Base-by-base conservation (phyloP, 2,329 filamentous ascomycete species). In the Xylaria sp. region DNA sequence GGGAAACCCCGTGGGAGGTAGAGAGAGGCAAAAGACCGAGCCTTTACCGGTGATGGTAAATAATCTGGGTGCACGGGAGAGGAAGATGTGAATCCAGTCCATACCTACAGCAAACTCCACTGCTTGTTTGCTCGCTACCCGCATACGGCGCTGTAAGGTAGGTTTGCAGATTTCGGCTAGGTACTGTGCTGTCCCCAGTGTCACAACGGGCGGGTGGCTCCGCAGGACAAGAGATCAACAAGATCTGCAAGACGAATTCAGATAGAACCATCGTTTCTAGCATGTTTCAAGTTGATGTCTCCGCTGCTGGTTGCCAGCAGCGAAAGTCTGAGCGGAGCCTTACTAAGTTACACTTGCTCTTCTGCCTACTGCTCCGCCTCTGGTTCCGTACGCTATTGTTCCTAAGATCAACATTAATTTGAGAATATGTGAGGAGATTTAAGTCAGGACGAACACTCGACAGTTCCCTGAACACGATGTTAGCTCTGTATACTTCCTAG, bases 241-340 rank as follows among this genome's bases (percentile, higher is more conserved):
- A 66, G 66, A 69, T 69, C 66, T 66, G 28, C 66, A 57, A 63
- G 66, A 46, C 63, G n/a, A 57, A 62, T 55, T 44, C 56, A 61
- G 56, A 61, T 37, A 60, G 60, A 57, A 37, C 34, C 34, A 18
- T 58, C 37, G 66, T 69, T 69, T 69, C 66, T 66, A 54, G 44
- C 23, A 58, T 39, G 66, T 69, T 69, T 69, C 66, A 69, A 58
- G 44, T 69, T 69, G 51, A 69, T 46, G 62, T 48, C 50, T 60
- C 31, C 52, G 48, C 59, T 41, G 15, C 48, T 54, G 54, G 55
- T 50, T 46, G 23, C 51, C 57, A 58, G 51, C 60, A 55, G 66
- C 31, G 46, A 48, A 20, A 18, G 20, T 13, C n/a, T 5, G 3
- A 25, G 46, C 20, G 20, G 61, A 52, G n/a, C 56, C 31, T 60